phyloP scores from a whole-genome alignment of 140 eudicot genomes.

The Flaveria floridana region DNA sequence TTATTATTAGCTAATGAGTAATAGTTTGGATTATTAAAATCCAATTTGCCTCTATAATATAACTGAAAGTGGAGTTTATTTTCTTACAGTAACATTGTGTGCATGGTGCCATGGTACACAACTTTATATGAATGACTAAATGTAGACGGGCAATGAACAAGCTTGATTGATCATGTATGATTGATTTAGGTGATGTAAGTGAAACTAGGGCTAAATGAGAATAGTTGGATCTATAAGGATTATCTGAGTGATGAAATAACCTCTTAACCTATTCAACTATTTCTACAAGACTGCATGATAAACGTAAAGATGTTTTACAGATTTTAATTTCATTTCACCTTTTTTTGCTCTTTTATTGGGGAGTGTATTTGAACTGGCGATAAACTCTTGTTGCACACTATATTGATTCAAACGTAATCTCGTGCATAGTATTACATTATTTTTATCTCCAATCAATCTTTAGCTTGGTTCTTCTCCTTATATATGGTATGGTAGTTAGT shows the following conservation, averaged over 20 bases:
- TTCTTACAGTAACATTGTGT: background rate
- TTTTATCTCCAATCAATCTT: background rate
- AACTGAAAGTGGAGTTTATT: background rate
- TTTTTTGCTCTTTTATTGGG: background rate
- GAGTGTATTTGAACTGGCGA: background rate
- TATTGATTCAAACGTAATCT: background rate
- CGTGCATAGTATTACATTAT: background rate
- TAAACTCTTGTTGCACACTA: background rate
- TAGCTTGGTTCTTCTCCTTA: background rate
- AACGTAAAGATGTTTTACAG: background rate
- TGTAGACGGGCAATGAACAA: background rate
- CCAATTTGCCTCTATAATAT: background rate
- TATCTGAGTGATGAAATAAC: background rate
- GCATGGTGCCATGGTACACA: background rate
- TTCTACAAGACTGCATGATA: background rate
- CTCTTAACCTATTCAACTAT: background rate
- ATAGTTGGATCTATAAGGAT: background rate
- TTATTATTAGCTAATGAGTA: too few relatives aligned
- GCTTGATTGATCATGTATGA: background rate
- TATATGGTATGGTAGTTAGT: background rate
- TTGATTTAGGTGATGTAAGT: constrained; percentile 2
- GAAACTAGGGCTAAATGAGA: constrained; percentile 4
- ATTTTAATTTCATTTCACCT: background rate
- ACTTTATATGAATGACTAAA: background rate
- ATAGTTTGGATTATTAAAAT: too few relatives aligned